Evolutionary conservation across 2,329 filamentous ascomycete species (phyloP).

Genomic region (Incumbomyces lentus): DNA sequence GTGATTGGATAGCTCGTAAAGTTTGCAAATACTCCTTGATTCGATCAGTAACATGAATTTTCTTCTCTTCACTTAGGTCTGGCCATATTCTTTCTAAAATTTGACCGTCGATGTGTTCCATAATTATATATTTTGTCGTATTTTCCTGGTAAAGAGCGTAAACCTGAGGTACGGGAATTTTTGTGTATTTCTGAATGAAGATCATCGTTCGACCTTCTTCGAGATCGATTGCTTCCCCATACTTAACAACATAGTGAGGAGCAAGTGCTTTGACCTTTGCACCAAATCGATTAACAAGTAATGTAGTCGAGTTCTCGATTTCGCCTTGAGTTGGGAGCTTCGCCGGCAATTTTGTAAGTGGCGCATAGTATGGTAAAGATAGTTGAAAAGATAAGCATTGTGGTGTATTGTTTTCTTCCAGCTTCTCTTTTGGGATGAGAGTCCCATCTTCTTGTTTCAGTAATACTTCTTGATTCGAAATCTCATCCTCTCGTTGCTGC

Average conservation of each 20-base stretch:
- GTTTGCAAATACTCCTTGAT: constrained; percentile 18
- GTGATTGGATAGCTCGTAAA: constrained; percentile 23
- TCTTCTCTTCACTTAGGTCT: constrained; percentile 17
- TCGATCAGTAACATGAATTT: constrained; percentile 17
- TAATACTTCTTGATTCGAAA: too few species aligned
- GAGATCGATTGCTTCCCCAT: constrained; percentile 20
- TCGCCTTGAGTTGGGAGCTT: constrained; percentile 18
- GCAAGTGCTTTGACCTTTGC: constrained; percentile 19
- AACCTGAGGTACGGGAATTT: constrained; percentile 24
- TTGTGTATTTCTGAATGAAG: constrained; percentile 21
- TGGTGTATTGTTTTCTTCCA: too few species aligned
- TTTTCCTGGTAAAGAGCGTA: constrained; percentile 24
- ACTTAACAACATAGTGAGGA: constrained; percentile 21
- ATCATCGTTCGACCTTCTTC: constrained; percentile 27
- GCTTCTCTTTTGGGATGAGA: too few species aligned
- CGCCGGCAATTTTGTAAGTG: not conserved
- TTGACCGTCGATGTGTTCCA: constrained; percentile 24
- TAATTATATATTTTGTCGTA: constrained; percentile 24
- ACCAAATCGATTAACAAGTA: constrained; percentile 12
- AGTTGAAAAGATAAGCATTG: not conserved
- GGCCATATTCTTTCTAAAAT: constrained; percentile 20
- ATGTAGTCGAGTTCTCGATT: constrained; percentile 15
- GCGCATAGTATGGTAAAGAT: constrained; percentile 5
- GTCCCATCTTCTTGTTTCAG: too few species aligned
- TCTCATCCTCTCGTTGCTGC: too few species aligned